Evolutionary conservation across 495 filamentous ascomycete species (phyloP).

Genomic region (Aspergillus campestris): DNA sequence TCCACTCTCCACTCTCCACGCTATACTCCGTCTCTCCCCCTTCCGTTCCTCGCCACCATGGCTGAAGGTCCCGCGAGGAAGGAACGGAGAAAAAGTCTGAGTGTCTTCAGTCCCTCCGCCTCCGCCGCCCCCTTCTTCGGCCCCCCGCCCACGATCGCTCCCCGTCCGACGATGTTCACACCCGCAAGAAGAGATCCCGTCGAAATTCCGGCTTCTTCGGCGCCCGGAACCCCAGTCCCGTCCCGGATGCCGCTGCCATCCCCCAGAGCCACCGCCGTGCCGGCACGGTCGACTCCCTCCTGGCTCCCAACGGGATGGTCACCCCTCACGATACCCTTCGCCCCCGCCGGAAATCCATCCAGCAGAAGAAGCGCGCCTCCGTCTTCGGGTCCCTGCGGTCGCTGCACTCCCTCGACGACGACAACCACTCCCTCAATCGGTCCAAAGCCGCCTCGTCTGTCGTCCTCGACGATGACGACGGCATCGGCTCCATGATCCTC

Average conservation of each 20-base stretch:
- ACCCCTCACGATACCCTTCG: constrained; percentile 23
- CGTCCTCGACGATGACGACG: constrained; percentile 23
- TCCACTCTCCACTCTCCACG: constrained; percentile 4
- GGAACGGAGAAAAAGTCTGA: constrained; percentile 39
- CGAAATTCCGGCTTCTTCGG: constrained; percentile 42
- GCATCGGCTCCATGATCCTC: constrained; percentile 42
- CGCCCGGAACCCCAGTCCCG: constrained; percentile 19
- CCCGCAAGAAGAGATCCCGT: constrained; percentile 29
- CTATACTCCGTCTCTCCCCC: no score
- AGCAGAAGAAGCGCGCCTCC: constrained; percentile 40
- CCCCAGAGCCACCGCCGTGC: constrained; percentile 18
- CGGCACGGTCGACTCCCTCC: constrained; percentile 23
- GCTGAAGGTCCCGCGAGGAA: constrained; percentile 30
- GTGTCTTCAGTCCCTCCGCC: constrained; percentile 29
- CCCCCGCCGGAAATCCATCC: constrained; percentile 33
- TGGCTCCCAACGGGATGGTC: constrained; percentile 13
- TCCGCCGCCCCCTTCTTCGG: constrained; percentile 15
- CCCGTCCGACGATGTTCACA: constrained; percentile 29
- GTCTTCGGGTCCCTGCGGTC: constrained; percentile 53
- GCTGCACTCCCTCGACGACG: constrained; percentile 42
- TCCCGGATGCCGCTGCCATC: no score
- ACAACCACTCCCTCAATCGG: constrained; percentile 30
- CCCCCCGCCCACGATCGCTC: constrained; percentile 26
- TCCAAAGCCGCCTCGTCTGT: constrained; percentile 28
- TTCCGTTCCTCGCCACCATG: constrained; percentile 22